phyloP scores from a whole-genome alignment of 2,329 filamentous ascomycete species.

The Ophiostoma sp. region DNA sequence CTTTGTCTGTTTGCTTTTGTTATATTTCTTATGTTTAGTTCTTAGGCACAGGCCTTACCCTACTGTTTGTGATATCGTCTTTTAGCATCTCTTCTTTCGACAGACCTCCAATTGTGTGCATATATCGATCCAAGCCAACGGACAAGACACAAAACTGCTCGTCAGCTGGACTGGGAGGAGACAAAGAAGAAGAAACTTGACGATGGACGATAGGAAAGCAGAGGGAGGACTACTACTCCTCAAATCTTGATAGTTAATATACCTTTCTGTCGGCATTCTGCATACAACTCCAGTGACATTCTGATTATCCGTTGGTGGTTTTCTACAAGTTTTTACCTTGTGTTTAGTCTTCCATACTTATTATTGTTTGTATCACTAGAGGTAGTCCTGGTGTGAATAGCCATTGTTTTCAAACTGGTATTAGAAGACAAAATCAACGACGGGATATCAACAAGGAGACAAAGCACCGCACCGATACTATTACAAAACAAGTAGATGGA shows the following conservation, averaged over 20 bases:
- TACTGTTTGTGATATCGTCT: background rate
- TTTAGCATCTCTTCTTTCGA: background rate
- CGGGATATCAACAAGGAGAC: no score
- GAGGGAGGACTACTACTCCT: background rate
- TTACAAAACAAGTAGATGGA: background rate
- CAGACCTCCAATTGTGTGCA: conserved; percentile 9
- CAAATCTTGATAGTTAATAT: conserved; percentile 9
- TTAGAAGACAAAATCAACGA: no score
- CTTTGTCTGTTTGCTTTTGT: background rate
- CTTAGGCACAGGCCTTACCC: background rate
- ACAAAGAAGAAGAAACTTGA: background rate
- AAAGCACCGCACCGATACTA: no score
- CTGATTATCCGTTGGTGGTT: background rate
- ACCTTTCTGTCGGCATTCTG: conserved; percentile 12
- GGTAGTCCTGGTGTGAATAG: no score
- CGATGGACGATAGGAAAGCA: background rate
- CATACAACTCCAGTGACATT: background rate
- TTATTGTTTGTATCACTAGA: background rate
- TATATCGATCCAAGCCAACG: conserved; percentile 1
- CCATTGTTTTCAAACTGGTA: no score
- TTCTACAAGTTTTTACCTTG: no score
- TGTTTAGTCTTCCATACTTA: background rate
- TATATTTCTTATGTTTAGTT: background rate
- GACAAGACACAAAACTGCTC: conserved; percentile 10
- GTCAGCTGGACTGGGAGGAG: conserved; percentile 13